Evolutionary conservation across 2,329 filamentous ascomycete species (phyloP), one percentile per base, ranked within the genome.

Genomic region (Alternaria arbusti): DNA sequence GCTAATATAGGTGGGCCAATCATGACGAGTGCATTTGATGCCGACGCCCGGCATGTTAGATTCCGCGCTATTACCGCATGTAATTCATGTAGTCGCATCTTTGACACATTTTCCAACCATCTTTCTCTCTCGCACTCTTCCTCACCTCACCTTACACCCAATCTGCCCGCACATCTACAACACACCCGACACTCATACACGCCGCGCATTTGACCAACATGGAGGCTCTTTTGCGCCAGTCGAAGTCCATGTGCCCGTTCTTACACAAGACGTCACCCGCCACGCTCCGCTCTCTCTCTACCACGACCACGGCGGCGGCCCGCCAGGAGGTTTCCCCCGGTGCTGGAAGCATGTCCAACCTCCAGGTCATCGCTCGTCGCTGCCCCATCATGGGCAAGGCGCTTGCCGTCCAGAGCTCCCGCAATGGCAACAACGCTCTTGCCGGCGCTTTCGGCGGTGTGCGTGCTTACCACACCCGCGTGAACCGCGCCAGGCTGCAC

Each of bases 341-440:
- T 75, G 95, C 94, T 71, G 93, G 94, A 76, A 93, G 93, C 82
- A 97, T 98, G 89, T 97, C 94, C 77, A 98, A 97, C 84, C 87
- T 99, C 75, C 96, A 98, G 85, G 89, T 96, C 72, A 89, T 97
- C 77, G 96, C 93, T 75, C 91, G 94, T 78, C 93, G 95, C 81
- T 99, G 96, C 87, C 96, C 96, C 63, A 91, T 99, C 82, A 99
- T 99, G 96, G 95, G 94, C 81, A 97, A 97, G 87, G 96, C 96
- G 45, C 88, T 99, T 80, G 92, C 93, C 65, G 90, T 97, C 43
- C 95, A 97, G 86, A 84, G 83, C 64, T 82, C 83, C 62, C 85
- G 85, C 74, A 80, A 81, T 65, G 79, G 78, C 70, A 82, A 82
- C 72, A 78, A 76, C 66, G 78, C 80, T 30, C 79, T 86, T 20